Base-by-base conservation (phyloP, 306 rosid species). In the Trifolium subterraneum region DNA sequence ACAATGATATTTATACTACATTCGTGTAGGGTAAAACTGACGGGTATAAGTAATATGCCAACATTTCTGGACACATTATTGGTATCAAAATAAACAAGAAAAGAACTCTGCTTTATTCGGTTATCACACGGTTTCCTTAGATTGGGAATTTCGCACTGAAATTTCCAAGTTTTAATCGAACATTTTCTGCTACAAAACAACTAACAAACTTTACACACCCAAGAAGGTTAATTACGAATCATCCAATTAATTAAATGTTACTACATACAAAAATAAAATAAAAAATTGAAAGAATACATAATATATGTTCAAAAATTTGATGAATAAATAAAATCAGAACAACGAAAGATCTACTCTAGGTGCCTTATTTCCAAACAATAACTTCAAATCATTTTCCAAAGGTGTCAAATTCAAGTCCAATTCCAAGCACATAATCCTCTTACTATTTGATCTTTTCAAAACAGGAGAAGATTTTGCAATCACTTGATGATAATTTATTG, bases 401-500 rank as follows among this genome's bases (percentile, higher is more conserved):
- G 96, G 98, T 6, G 97, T 90, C 71, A 93, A 78, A 48, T 93
- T 90, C 68, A 93, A 84, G 62, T 93, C 97, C 89, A 93, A 36
- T 51, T 89, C 86, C 86, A 93, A 73, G 54, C 79, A 73, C 80
- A 81, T 70, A 9, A 84, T 63, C 70, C 90, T 86, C 76, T 64
- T 81, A 39, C 91, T 88, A 64, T 69, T 80, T 0, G 91, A 89
- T 66, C 97, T 83, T 64, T 67, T 87, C 27, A 89, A 27, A 72
- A 86, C 87, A 1, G 95, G 93, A 4, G 60, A 19, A 7, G 69
- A 50, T 59, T 74, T 78, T 0, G 44, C 29, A 10, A 64, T 50
- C 0, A 44, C 76, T 1, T 47, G 55, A 16, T 55, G 54, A 18
- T 58, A 58, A 58, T 58, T 44, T 4, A 59, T 25, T 2, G 88